These are phyloP conservation scores for Fraxinus baroniana DNA, from an alignment of 305 asterid species.

Conservation along the genomic window DNA sequence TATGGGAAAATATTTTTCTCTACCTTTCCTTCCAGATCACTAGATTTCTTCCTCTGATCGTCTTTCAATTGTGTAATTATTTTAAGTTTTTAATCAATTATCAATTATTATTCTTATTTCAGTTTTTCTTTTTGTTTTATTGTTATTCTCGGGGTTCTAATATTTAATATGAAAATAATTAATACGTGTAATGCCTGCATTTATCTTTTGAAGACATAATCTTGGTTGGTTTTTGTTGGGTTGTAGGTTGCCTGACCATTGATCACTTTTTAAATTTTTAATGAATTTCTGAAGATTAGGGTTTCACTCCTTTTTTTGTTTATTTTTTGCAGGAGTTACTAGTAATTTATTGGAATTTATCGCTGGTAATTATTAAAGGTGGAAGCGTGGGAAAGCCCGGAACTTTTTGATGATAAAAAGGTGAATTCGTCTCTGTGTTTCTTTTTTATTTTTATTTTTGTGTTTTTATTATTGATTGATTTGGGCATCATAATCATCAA, in stretches of 20 bases:
- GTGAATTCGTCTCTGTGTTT: slow-evolving; percentile 6
- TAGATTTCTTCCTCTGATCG: slow-evolving; percentile 25
- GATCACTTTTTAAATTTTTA: slow-evolving; percentile 28
- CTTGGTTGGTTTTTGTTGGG: slow-evolving; percentile 33
- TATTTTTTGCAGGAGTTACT: slow-evolving; percentile 35
- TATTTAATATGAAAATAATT: slow-evolving; percentile 5
- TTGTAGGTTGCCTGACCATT: slow-evolving; percentile 37
- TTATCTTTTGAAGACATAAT: slow-evolving; percentile 12
- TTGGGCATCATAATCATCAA: slow-evolving; percentile 28
- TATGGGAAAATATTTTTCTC: slow-evolving; percentile 26
- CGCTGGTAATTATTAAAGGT: slow-evolving; percentile 37
- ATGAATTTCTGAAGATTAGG: slow-evolving; percentile 33
- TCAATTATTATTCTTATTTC: neutral
- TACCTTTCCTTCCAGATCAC: slow-evolving; percentile 30
- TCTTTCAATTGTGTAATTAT: slow-evolving; percentile 31
- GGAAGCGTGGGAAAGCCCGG: slow-evolving; percentile 30
- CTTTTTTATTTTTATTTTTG: neutral
- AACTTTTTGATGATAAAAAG: slow-evolving; percentile 43
- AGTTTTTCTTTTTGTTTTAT: neutral
- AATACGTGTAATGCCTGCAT: slow-evolving; percentile 39
- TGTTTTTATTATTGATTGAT: slow-evolving; percentile 12
- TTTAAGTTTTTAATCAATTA: slow-evolving; percentile 9
- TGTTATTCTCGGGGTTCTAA: slow-evolving; percentile 29
- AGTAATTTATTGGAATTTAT: slow-evolving; percentile 30
- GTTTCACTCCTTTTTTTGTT: slow-evolving; percentile 22